phyloP scores from a whole-genome alignment of 1,284 basidiomycete genomes.

The Irpex sp. region DNA sequence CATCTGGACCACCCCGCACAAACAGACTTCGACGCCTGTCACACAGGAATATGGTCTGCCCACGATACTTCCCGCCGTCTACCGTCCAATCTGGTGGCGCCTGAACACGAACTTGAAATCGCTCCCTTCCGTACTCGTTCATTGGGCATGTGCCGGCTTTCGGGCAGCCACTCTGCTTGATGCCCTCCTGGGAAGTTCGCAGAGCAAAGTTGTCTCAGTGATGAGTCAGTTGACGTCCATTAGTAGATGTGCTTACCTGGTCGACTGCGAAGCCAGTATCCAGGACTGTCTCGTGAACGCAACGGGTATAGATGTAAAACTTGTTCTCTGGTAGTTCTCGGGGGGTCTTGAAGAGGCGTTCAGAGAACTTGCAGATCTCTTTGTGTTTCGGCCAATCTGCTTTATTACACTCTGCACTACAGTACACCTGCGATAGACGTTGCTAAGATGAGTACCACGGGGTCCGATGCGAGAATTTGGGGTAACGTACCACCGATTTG shows the following conservation, averaged over 20 bases:
- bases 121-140: neutral
- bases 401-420: slow-evolving; percentile 1
- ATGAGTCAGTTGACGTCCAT: no score
- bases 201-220: no score
- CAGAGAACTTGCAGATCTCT: slow-evolving; percentile 1
- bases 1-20: neutral
- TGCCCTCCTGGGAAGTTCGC: no score
- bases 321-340: neutral
- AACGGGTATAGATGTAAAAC: neutral
- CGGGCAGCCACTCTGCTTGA: neutral
- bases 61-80: neutral
- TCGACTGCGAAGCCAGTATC: neutral
- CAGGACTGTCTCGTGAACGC: neutral
- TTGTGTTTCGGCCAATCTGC: neutral
- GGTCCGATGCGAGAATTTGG: neutral
- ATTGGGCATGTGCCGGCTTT: neutral
- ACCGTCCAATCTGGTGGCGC: neutral
- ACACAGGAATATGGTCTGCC: neutral
- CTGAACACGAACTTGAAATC: neutral
- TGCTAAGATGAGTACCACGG: no score
- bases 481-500: neutral
- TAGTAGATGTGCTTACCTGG: neutral
- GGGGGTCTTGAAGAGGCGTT: neutral
- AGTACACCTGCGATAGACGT: neutral
- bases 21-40: neutral